A percentile compares a stretch with the other conserved stretches of the same genome.
These are phyloP conservation scores for Aspergillus egyptiacus DNA, from an alignment of 495 filamentous ascomycete species.

Conservation along the genomic window DNA sequence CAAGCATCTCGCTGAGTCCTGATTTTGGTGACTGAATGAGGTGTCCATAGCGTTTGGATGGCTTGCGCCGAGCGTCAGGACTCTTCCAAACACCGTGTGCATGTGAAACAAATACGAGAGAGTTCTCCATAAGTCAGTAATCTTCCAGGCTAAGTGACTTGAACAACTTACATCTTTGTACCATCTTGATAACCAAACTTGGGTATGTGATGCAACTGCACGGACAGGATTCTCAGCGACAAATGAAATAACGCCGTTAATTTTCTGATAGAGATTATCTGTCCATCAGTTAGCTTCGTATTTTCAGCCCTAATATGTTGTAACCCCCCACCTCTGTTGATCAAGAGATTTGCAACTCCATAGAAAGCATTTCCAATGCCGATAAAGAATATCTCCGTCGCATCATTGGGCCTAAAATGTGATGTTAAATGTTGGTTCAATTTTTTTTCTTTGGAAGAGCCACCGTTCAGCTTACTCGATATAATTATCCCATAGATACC, in stretches of 20 bases:
- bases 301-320: neutral
- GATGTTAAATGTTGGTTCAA: too few species aligned
- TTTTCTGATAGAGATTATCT: slow-evolving; percentile 44
- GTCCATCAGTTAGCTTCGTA: slow-evolving; percentile 18
- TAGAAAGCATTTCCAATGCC: slow-evolving; percentile 75
- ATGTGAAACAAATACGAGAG: slow-evolving; percentile 63
- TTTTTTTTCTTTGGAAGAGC: neutral
- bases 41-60: slow-evolving; percentile 62
- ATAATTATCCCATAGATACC: slow-evolving; percentile 96
- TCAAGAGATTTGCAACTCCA: slow-evolving; percentile 62
- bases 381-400: slow-evolving; percentile 70
- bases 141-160: neutral
- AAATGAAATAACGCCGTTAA: slow-evolving; percentile 55
- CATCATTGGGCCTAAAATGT: slow-evolving; percentile 49
- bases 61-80: slow-evolving; percentile 47
- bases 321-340: slow-evolving; percentile 51
- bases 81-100: slow-evolving; percentile 67
- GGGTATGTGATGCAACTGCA: slow-evolving; percentile 58
- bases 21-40: slow-evolving; percentile 49
- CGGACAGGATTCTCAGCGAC: slow-evolving; percentile 45
- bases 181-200: slow-evolving; percentile 60
- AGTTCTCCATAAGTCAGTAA: slow-evolving; percentile 40
- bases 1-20: slow-evolving; percentile 60
- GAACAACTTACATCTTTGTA: slow-evolving; percentile 50
- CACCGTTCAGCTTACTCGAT: slow-evolving; percentile 60